Base-by-base conservation (phyloP, 345 rosid genomes). In the Eutrema heterophyllum region DNA sequence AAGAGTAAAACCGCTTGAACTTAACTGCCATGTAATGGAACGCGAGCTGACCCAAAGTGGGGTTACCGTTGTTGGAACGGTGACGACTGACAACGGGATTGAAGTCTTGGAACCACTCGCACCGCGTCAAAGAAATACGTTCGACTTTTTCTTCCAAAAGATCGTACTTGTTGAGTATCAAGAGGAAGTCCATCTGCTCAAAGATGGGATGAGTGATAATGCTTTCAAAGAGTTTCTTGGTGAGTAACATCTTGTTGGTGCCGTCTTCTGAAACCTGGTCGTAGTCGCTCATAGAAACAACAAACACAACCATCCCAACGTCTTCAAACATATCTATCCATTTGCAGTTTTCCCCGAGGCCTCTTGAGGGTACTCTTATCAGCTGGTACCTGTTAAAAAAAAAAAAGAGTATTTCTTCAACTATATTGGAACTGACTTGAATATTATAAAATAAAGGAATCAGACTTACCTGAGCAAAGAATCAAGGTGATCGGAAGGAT, bases 281-380 rank as follows among this genome's bases (percentile, higher is more conserved):
- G 27, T 92, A 96, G 82, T 92, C 96, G 29, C 85, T 90, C 86
- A 96, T 76, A 14, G 91, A 12, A 36, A 92, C 93, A 64, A 93
- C 89, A 65, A 96, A 96, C 44, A 89, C 83, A 79, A 92, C 89
- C 82, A 96, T 85, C 43, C 99, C 98, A 27, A 92, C 84, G 62
- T 96, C 99, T 83, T 96, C 99, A 55, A 96, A 96, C 98, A 92
- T 92, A 78, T 95, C 97, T 14, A 95, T 86, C 98, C 98, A 95
- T 71, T 90, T 90, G 83, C 96, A 95, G 81, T 89, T 92, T 76
- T 88, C 99, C 7, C 96, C 96, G 3, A 90, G 86, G 67, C 99
- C 97, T 73, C 92, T 82, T 1, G 97, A 84, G 8, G 86, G 93
- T 33, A 92, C 86, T 76, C 99, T 85, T 29, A 95, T 90, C 72